phyloP scores from a whole-genome alignment of 345 rosid genomes.

The Lepidium didymum region DNA sequence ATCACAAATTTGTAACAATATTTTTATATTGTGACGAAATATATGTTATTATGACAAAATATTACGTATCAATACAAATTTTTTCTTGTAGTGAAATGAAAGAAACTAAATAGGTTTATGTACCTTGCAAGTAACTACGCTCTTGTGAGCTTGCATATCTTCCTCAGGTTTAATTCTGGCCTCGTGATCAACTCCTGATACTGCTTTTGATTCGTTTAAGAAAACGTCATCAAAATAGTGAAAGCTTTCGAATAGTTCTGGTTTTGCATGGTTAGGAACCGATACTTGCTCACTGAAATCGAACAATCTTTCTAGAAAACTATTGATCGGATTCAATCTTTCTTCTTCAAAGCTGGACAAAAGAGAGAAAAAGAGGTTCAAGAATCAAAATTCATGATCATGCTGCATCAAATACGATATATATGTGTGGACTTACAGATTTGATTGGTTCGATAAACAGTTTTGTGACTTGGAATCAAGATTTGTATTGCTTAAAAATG shows the following conservation, averaged over 20 bases:
- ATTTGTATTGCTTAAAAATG: neutral
- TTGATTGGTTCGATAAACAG: conserved; percentile 42
- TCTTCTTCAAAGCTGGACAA: conserved; percentile 4
- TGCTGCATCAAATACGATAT: neutral
- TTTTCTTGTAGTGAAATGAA: too few species aligned
- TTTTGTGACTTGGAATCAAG: conserved; percentile 42
- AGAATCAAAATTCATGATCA: neutral
- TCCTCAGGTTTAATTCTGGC: neutral
- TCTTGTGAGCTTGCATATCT: neutral
- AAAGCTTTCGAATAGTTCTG: conserved; percentile 15
- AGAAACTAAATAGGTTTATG: neutral
- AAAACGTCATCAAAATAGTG: conserved; percentile 19
- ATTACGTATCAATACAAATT: too few species aligned
- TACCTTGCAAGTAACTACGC: conserved; percentile 12
- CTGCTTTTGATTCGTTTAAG: conserved; percentile 8
- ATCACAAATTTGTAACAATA: too few species aligned
- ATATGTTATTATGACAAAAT: too few species aligned
- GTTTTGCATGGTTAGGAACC: neutral
- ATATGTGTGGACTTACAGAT: conserved; percentile 33
- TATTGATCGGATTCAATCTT: neutral
- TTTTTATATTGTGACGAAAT: too few species aligned
- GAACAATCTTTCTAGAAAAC: conserved; percentile 16
- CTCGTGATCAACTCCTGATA: neutral
- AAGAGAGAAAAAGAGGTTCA: neutral
- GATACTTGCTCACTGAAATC: conserved; percentile 11